phyloP scores from a whole-genome alignment of 1,139 yeast species.

The Geotrichum klebahnii region DNA sequence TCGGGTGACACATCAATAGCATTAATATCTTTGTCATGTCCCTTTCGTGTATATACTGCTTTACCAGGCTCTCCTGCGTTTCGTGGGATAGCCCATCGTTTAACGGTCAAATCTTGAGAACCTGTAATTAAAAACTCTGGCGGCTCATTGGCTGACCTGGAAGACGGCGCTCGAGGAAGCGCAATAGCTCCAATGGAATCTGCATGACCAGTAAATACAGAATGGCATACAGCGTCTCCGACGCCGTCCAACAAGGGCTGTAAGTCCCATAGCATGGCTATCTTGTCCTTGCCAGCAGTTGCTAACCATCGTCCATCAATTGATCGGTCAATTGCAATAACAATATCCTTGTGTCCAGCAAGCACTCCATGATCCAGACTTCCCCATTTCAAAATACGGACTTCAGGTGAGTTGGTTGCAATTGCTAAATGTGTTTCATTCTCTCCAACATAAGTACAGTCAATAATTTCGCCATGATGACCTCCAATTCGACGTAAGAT shows the following conservation, averaged over 20 bases:
- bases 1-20: slow-evolving; percentile 84
- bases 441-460: slow-evolving; percentile 63
- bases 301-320: slow-evolving; percentile 83
- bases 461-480: slow-evolving; percentile 94
- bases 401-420: slow-evolving; percentile 92
- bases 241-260: slow-evolving; percentile 30
- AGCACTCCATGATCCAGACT: slow-evolving; percentile 33
- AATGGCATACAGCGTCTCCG: slow-evolving; percentile 40
- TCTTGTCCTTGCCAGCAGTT: slow-evolving; percentile 88
- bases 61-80: slow-evolving; percentile 36
- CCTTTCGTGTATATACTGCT: slow-evolving; percentile 85
- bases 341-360: slow-evolving; percentile 81
- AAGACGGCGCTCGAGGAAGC: slow-evolving; percentile 54
- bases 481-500: slow-evolving; percentile 67
- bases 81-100: slow-evolving; percentile 68
- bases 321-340: slow-evolving; percentile 74
- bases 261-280: slow-evolving; percentile 78
- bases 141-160: slow-evolving; percentile 16
- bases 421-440: slow-evolving; percentile 54
- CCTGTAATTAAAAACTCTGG: slow-evolving; percentile 83
- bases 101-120: slow-evolving; percentile 82
- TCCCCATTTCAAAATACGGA: slow-evolving; percentile 62
- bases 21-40: slow-evolving; percentile 94
- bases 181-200: slow-evolving; percentile 82
- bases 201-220: slow-evolving; percentile 77